These are phyloP conservation scores for Huiozyma sinensis DNA, from an alignment of 805 yeast genomes.

Conservation along the genomic window DNA sequence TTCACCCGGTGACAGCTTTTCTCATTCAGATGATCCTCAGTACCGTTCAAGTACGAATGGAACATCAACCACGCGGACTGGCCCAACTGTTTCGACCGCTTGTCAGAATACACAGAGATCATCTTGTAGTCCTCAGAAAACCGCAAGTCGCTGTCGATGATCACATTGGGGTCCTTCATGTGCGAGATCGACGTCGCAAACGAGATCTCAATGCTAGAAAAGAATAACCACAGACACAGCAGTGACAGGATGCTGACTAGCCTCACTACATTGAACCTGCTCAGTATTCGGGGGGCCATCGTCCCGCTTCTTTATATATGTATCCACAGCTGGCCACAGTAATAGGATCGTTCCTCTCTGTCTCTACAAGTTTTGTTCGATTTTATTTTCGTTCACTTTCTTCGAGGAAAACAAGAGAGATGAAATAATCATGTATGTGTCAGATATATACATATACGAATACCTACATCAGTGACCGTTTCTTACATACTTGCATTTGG, in stretches of 20 bases:
- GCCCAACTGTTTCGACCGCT: neutral
- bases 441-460: too few relatives aligned
- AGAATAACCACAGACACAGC: conserved; percentile 16
- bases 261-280: conserved; percentile 1
- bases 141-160: conserved; percentile 15
- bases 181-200: conserved; percentile 14
- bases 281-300: neutral
- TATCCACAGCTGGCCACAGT: too few relatives aligned
- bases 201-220: conserved; percentile 19
- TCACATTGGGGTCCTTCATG: conserved; percentile 8
- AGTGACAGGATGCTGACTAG: conserved; percentile 11
- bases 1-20: neutral
- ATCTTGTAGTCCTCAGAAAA: neutral
- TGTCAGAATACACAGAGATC: neutral
- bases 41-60: neutral
- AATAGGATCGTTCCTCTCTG: too few relatives aligned
- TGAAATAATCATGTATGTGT: too few relatives aligned
- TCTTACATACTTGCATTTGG: conserved; percentile 30
- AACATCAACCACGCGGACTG: conserved; percentile 2
- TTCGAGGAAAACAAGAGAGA: too few relatives aligned
- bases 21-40: neutral
- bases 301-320: neutral
- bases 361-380: too few relatives aligned
- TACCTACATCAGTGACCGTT: neutral
- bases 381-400: too few relatives aligned